Evolutionary conservation across 345 rosid genomes (phyloP).

Genomic region (Physaria fendleri): DNA sequence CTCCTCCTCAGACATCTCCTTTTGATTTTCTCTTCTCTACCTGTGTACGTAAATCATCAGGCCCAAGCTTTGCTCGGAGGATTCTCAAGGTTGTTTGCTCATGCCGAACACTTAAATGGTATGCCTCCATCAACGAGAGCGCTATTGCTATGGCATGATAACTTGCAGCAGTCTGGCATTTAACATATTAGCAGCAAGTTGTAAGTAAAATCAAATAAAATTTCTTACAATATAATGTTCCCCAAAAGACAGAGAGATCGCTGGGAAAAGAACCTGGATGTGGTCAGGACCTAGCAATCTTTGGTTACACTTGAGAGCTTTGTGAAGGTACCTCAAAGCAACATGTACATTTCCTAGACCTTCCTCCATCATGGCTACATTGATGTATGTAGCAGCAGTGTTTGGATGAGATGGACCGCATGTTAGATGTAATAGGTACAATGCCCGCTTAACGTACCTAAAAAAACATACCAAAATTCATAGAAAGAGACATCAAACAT

Average conservation of each 20-base stretch:
- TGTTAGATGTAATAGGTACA: slow-evolving; percentile 93
- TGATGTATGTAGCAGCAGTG: slow-evolving; percentile 98
- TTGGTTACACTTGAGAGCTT: slow-evolving; percentile 94
- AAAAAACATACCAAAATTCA: slow-evolving; percentile 14
- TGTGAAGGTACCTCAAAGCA: slow-evolving; percentile 96
- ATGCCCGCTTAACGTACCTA: slow-evolving; percentile 98
- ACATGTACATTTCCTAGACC: slow-evolving; percentile 98
- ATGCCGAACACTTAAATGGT: slow-evolving; percentile 95
- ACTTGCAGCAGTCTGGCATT: slow-evolving; percentile 92
- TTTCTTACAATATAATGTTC: slow-evolving; percentile 1
- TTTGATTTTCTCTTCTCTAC: slow-evolving; percentile 43
- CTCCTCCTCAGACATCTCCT: slow-evolving; percentile 58
- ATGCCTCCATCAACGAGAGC: slow-evolving; percentile 98
- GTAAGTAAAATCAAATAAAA: slow-evolving; percentile 9
- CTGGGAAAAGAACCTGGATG: slow-evolving; percentile 73
- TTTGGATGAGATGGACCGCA: slow-evolving; percentile 99
- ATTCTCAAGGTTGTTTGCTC: slow-evolving; percentile 95
- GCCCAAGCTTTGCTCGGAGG: slow-evolving; percentile 91
- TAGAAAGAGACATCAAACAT: slow-evolving; percentile 2
- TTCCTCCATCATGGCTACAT: slow-evolving; percentile 99
- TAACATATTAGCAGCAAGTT: background rate
- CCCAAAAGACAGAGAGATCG: background rate
- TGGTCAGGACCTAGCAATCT: slow-evolving; percentile 96
- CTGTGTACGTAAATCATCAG: slow-evolving; percentile 98
- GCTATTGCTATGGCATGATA: slow-evolving; percentile 99